phyloP scores from a whole-genome alignment of 305 asterid species.

The Solanum aculeatissimum region DNA sequence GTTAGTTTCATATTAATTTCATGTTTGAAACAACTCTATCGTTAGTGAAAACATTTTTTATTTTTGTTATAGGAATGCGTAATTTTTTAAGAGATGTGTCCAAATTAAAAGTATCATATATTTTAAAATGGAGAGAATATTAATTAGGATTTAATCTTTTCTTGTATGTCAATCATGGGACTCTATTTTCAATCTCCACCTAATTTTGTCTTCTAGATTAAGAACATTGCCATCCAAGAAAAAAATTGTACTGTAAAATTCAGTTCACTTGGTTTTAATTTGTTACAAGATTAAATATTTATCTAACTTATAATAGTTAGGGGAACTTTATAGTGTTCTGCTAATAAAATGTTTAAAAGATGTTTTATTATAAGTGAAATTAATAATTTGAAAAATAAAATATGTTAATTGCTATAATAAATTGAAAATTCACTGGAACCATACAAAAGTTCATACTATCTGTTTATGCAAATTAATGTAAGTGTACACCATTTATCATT shows the following conservation, averaged over 20 bases:
- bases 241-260: background rate
- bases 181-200: background rate
- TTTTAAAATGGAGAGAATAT: too few relatives aligned
- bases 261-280: background rate
- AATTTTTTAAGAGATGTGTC: too few relatives aligned
- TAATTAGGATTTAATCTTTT: background rate
- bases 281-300: background rate
- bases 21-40: too few relatives aligned
- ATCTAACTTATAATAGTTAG: background rate
- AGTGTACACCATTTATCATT: background rate
- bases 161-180: background rate
- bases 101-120: too few relatives aligned
- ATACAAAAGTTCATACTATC: too few relatives aligned
- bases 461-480: background rate
- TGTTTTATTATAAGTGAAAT: background rate
- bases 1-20: too few relatives aligned
- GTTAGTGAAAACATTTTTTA: too few relatives aligned
- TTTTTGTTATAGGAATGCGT: too few relatives aligned
- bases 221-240: background rate
- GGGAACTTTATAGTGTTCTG: background rate
- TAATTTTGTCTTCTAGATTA: background rate
- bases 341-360: background rate
- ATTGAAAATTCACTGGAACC: background rate
- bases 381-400: background rate
- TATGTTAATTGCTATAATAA: too few relatives aligned